Conservation (phyloP, 2,329 filamentous ascomycete genomes). For the Claviceps capensis region DNA sequence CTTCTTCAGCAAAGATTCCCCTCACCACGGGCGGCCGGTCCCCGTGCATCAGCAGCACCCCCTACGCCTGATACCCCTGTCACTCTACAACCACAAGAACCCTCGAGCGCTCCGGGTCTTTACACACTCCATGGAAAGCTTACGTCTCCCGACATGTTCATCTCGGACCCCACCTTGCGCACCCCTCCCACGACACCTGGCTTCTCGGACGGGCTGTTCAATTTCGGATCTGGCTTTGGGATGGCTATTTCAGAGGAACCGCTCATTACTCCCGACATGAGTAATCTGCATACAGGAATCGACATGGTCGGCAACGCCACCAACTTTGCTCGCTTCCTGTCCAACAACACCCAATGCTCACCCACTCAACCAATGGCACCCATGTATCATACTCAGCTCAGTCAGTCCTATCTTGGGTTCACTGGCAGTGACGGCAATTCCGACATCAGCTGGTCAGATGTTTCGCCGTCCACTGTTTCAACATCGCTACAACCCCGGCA, state of each 20-base stretch:
- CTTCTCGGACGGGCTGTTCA: constrained; percentile 27
- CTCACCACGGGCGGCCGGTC: constrained; percentile 25
- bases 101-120: constrained; percentile 25
- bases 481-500: constrained; percentile 16
- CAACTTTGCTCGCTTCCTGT: constrained; percentile 31
- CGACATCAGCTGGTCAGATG: constrained; percentile 39
- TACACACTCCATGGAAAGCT: constrained; percentile 19
- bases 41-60: constrained; percentile 29
- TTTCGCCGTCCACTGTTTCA: constrained; percentile 22
- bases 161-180: constrained; percentile 32
- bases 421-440: constrained; percentile 21
- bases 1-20: constrained; percentile 27
- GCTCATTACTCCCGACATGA: constrained; percentile 33
- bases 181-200: constrained; percentile 42
- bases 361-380: constrained; percentile 20
- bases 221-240: constrained; percentile 26
- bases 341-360: constrained; percentile 20
- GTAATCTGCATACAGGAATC: constrained; percentile 31
- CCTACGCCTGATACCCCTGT: constrained; percentile 36
- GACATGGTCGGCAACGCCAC: constrained; percentile 28
- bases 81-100: constrained; percentile 21
- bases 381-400: constrained; percentile 20
- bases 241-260: constrained; percentile 31
- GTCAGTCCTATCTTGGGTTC: constrained; percentile 25
- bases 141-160: constrained; percentile 14